A percentile compares a stretch with the other conserved stretches of the same genome.
Conservation (phyloP, 2,329 filamentous ascomycete species). For the Trichoderma pleuroti region DNA sequence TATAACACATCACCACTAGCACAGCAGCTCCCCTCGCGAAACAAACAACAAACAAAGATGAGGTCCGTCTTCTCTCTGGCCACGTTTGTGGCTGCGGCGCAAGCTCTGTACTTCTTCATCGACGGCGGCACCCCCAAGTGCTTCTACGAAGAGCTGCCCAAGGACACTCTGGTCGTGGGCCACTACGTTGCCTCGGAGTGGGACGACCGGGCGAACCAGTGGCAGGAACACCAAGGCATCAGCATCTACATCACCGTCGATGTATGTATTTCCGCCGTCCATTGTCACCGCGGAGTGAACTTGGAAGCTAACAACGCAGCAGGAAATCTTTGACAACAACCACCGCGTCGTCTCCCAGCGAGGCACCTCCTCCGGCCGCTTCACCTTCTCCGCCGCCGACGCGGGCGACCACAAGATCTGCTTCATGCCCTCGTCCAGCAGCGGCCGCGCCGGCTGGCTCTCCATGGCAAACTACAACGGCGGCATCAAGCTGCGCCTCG, state of each 20-base stretch:
- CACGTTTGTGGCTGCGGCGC: conserved; percentile 61
- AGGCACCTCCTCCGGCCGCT: conserved; percentile 71
- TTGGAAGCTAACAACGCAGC: not conserved
- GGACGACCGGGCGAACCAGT: conserved; percentile 65
- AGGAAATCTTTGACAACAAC: conserved; percentile 95
- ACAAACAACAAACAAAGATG: conserved; percentile 41
- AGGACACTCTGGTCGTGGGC: conserved; percentile 94
- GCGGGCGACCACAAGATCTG: conserved; percentile 95
- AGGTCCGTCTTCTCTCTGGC: conserved; percentile 62
- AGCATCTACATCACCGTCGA: conserved; percentile 90
- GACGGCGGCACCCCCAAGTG: conserved; percentile 84
- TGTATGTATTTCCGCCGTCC: conserved; percentile 40
- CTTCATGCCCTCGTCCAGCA: conserved; percentile 79
- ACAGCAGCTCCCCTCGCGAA: not conserved
- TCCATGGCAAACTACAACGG: conserved; percentile 62
- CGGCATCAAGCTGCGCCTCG: conserved; percentile 78
- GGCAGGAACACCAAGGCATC: conserved; percentile 69
- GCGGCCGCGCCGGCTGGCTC: conserved; percentile 68
- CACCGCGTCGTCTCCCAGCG: conserved; percentile 91
- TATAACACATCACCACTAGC: not conserved
- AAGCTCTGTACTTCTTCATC: conserved; percentile 94
- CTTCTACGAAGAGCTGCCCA: conserved; percentile 97
- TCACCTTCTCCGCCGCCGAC: conserved; percentile 94
- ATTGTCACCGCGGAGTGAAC: no score
- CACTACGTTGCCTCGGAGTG: conserved; percentile 86